Conservation (phyloP, 2,329 filamentous ascomycete genomes). For the Ceratocystis smalleyi region DNA sequence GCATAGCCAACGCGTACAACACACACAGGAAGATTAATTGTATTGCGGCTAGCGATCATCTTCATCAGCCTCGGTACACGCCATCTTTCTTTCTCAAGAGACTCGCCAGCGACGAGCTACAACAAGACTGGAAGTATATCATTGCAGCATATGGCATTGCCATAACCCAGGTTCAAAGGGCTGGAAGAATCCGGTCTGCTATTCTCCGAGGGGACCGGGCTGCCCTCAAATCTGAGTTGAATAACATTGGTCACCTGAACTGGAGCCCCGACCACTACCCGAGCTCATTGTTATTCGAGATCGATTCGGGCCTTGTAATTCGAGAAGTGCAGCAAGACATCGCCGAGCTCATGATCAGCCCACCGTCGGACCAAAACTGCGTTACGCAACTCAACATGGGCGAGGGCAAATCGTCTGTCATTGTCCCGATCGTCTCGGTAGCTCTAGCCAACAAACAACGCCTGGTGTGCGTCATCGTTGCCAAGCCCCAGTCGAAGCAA, state of each 20-base stretch:
- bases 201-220: neutral
- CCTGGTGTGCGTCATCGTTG: slow-evolving; percentile 44
- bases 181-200: slow-evolving; percentile 26
- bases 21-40: neutral
- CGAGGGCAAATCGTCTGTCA: slow-evolving; percentile 53
- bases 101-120: slow-evolving; percentile 23
- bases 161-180: slow-evolving; percentile 28
- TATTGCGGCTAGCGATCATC: neutral
- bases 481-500: slow-evolving; percentile 45
- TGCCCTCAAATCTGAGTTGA: slow-evolving; percentile 29
- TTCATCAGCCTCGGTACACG: slow-evolving; percentile 16
- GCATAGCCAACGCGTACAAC: neutral
- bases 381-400: slow-evolving; percentile 59
- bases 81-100: slow-evolving; percentile 25
- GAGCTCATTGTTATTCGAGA: slow-evolving; percentile 48
- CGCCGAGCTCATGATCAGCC: slow-evolving; percentile 38
- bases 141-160: slow-evolving; percentile 29
- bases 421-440: slow-evolving; percentile 47
- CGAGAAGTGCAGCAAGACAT: slow-evolving; percentile 44
- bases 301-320: slow-evolving; percentile 47
- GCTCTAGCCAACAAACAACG: slow-evolving; percentile 34
- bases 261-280: slow-evolving; percentile 39
- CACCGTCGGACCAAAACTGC: slow-evolving; percentile 28
- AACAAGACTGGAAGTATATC: slow-evolving; percentile 24
- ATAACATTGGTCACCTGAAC: slow-evolving; percentile 37